Base-by-base conservation (phyloP, 2,329 filamentous ascomycete genomes). In the Plenodomus biglobosus region DNA sequence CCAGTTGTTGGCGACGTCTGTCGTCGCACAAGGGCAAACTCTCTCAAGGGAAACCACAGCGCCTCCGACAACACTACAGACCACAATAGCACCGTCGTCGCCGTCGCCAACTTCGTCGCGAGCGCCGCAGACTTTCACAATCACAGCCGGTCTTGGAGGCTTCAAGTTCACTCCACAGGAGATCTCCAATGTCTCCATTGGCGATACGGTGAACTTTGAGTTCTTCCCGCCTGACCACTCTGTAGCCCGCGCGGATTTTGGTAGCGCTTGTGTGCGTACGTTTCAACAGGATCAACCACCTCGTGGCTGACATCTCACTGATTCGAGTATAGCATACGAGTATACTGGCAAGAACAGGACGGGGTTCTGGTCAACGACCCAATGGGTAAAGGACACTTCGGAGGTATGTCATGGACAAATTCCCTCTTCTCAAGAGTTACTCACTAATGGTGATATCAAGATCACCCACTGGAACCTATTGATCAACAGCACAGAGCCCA, bases 181-280 rank as follows among this genome's bases (percentile, higher is more conserved):
- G 24, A 59, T 75, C 24, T 53, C 50, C 11, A 58, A 65, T 38
- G 73, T 74, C 10, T 61, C 62, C 7, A 59, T 68, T 2, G 74
- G 73, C 16, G 74, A 76, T 46, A 70, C 56, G 3, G 50, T 74
- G 5, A 60, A 69, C 11, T 68, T 63, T 38, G 61, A 68, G 32
- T 77, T 76, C 59, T 75, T 65, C 36, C 69, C 73, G 3, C 62
- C 65, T 13, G 74, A 75, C 43, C 75, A 77, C 48, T 75, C 73
- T 0, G 74, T 77, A 3, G 69, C 73, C 20, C 61, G 71, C 27
- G 69, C 73, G 4, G 71, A 71, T 27, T 76, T 68, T 47, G 55
- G 48, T 20, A 61, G 54, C 44, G 70, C 75, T 3, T 77, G 74
- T 46, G 61, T 75, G 17, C 74, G 27, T 32, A 32, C 74, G 3